Evolutionary conservation across 1,284 basidiomycete species (phyloP).

Genomic region (Phylloporus sp.): DNA sequence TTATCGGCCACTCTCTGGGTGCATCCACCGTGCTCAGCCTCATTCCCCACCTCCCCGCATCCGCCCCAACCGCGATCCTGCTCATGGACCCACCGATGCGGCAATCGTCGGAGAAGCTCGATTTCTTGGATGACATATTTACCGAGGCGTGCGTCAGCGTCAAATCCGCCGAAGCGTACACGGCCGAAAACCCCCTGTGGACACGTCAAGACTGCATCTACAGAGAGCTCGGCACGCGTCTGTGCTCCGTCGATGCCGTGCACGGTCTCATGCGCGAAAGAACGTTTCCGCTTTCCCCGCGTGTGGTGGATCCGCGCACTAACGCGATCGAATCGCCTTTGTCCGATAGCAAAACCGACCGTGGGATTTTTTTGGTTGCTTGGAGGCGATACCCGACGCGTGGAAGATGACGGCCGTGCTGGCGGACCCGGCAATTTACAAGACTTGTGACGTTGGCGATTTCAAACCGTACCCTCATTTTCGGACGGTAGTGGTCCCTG

Average conservation of each 20-base stretch:
- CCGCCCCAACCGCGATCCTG: not conserved
- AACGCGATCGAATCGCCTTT: not conserved
- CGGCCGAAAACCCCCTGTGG: not conserved
- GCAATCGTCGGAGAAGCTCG: not conserved
- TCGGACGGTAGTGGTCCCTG: constrained; percentile 14
- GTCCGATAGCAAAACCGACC: constrained; percentile 23
- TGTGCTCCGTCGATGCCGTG: not conserved
- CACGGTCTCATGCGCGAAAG: not conserved
- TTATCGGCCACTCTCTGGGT: constrained; percentile 33
- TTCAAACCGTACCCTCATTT: constrained; percentile 15
- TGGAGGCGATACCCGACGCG: constrained; percentile 11
- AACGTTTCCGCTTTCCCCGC: not conserved
- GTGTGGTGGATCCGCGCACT: not conserved
- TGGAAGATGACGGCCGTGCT: constrained; percentile 24
- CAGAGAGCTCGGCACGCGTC: not conserved
- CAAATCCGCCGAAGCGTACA: not conserved
- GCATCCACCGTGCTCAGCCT: not conserved
- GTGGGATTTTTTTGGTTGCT: constrained; percentile 20
- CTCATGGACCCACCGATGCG: not conserved
- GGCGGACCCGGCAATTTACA: constrained; percentile 21
- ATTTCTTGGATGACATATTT: not conserved
- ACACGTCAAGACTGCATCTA: not conserved
- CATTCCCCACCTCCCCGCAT: not conserved
- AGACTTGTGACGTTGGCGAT: constrained; percentile 3
- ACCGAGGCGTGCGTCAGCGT: not conserved